Evolutionary conservation across 176 grass and related monocot genomes (phyloP), one percentile per base, ranked within the genome.

Genomic region (Avena sativa): DNA sequence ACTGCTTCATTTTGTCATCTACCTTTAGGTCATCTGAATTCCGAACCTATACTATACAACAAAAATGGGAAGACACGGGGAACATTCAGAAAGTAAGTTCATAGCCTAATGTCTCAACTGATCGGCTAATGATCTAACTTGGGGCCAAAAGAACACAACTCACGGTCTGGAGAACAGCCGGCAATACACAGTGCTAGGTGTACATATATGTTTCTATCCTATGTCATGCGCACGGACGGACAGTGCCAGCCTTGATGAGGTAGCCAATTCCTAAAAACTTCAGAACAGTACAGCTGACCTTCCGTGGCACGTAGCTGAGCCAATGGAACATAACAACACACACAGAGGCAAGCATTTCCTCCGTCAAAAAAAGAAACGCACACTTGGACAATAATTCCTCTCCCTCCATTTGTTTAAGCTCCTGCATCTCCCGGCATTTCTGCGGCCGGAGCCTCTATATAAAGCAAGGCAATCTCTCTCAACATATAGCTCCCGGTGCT

Each of bases 91-190:
- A 70, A 28, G 9, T 1, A 62, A 82, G 11, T 8, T 12, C 12
- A 25, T 49, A 44, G 11, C 56, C 4, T 15, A 36, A 21, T 58
- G n/a, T 67, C 51, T 32, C 23, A 60, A 7, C 55, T 32, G 30
- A 62, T 49, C 21, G 19, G 50, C 61, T 76, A 60, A 55, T 28
- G 53, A 87, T 87, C 82, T 85, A 81, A 7, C 55, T 20, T 34
- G 32, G 34, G 34, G 12, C 71, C 66, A 49, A 68, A 48, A 23
- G 85, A 91, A 87, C 30, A 87, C 21, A 83, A 57, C 78, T 71
- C 56, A 32, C 49, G 80, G 89, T 87, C 89, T 0, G 66, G 85
- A 80, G 75, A 80, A 87, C 49, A 66, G 74, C 85, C 80, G 89
- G 85, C 89, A 84, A 79, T 21, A 16, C 57, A 12, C 40, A 43